Base-by-base conservation (phyloP, 495 filamentous ascomycete species). In the Umbilicaria muhlenbergii region DNA sequence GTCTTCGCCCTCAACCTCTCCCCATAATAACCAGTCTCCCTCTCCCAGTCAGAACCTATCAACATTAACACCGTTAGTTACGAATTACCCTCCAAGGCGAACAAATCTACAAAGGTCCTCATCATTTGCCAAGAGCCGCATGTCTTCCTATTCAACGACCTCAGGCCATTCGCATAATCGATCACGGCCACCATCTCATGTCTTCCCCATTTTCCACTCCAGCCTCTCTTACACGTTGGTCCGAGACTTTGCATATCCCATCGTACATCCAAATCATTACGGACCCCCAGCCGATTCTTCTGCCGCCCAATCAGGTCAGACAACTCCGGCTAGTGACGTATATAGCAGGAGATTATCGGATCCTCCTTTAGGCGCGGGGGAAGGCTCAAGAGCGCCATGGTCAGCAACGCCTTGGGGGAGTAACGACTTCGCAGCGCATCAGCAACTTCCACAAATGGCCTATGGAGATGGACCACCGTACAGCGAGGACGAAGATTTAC, bases 391-490 rank as follows among this genome's bases (percentile, higher is more conserved):
- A 18, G 64, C 65, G 32, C 65, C 66, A 5, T 75, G 71, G 71
- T 65, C 70, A 12, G 61, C 65, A 3, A 65, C 61, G 7, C 62
- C 63, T 5, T 71, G 70, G 66, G 64, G 60, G 36, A 62, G 57
- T 8, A 67, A 71, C 31, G 58, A 56, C 44, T 57, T 55, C 45
- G 57, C 64, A 46, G 58, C 60, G n/a, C 57, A 62, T 35, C 53
- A 80, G 69, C 78, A 88, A 51, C 64, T 93, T 21, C 81, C 91
- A 11, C 76, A 83, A 13, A 88, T 92, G 56, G 78, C 85, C 13
- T 92, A 94, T 56, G 79, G 71, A 11, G 89, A 93, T 59, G 91
- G 89, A 2, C 89, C 89, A 5, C 89, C 89, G n/a, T 96, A 84
- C 69, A 92, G 83, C 60, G 89, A 96, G 60, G 89, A 96, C 60